Conservation (phyloP, 1,284 basidiomycete species). For the Sanghuangporus baumii region DNA sequence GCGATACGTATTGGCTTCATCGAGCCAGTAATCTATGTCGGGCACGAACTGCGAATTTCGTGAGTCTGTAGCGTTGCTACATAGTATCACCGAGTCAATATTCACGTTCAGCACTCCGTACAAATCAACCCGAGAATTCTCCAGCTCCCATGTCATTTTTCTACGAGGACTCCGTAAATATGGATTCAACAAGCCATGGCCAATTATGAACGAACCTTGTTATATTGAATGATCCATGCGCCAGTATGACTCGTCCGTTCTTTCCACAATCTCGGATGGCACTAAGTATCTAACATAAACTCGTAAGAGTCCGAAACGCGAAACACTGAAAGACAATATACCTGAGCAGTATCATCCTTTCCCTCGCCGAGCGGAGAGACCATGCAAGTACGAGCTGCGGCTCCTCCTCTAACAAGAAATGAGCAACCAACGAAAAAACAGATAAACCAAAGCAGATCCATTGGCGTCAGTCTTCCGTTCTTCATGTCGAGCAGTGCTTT, state of each 20-base stretch:
- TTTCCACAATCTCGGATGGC: slow-evolving; percentile 26
- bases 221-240: slow-evolving; percentile 11
- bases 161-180: slow-evolving; percentile 26
- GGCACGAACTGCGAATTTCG: slow-evolving; percentile 41
- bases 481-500: background rate
- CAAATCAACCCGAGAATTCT: slow-evolving; percentile 46
- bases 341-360: slow-evolving; percentile 38
- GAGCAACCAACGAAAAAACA: background rate
- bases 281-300: slow-evolving; percentile 10
- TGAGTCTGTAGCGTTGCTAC: background rate
- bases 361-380: slow-evolving; percentile 36
- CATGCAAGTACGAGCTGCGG: slow-evolving; percentile 26
- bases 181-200: background rate
- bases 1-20: slow-evolving; percentile 49
- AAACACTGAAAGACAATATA: slow-evolving; percentile 11
- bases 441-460: background rate
- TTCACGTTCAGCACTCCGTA: slow-evolving; percentile 48
- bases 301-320: background rate
- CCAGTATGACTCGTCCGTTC: slow-evolving; percentile 22
- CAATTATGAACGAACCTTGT: slow-evolving; percentile 15
- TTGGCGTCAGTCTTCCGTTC: background rate
- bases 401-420: background rate
- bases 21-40: slow-evolving; percentile 57
- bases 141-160: slow-evolving; percentile 57
- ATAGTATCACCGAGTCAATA: background rate